Percentiles rank a stretch among this genome's conserved stretches.
Evolutionary conservation across 305 asterid genomes (phyloP).

Genomic region (Solanum hybrid): DNA sequence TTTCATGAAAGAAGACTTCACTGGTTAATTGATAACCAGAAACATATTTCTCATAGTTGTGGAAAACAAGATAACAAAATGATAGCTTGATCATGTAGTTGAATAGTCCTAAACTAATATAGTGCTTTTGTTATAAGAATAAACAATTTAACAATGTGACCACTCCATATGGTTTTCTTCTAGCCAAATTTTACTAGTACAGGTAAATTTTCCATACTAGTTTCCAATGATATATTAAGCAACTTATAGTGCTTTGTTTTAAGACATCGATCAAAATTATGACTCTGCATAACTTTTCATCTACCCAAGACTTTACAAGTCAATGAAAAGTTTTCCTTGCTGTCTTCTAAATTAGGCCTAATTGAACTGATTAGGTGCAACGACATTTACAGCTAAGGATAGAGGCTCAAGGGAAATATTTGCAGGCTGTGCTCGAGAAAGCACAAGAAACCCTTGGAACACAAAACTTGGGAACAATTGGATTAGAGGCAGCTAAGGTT

Average conservation of each 20-base stretch:
- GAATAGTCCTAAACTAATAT: background rate
- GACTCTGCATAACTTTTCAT: background rate
- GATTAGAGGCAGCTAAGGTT: conserved; percentile 74
- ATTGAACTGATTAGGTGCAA: conserved; percentile 57
- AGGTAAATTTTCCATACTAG: background rate
- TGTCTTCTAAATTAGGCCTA: conserved; percentile 8
- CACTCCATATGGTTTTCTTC: background rate
- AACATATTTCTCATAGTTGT: background rate
- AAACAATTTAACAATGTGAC: background rate
- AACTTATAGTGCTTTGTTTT: background rate
- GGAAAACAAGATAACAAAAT: background rate
- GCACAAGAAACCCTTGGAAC: conserved; percentile 90
- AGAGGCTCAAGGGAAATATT: conserved; percentile 93
- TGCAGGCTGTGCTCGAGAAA: conserved; percentile 82
- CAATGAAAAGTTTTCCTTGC: background rate
- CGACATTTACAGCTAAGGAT: conserved; percentile 82
- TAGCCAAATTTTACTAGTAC: background rate
- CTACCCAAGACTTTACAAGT: background rate
- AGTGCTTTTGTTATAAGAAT: background rate
- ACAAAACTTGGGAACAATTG: conserved; percentile 57
- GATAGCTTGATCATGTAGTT: background rate
- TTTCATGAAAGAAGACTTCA: background rate
- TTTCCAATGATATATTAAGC: background rate
- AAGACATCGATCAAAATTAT: background rate
- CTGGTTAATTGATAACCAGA: background rate